These are phyloP conservation scores for Lavandula angustifolia DNA, from an alignment of 257 asterid species.

Conservation along the genomic window DNA sequence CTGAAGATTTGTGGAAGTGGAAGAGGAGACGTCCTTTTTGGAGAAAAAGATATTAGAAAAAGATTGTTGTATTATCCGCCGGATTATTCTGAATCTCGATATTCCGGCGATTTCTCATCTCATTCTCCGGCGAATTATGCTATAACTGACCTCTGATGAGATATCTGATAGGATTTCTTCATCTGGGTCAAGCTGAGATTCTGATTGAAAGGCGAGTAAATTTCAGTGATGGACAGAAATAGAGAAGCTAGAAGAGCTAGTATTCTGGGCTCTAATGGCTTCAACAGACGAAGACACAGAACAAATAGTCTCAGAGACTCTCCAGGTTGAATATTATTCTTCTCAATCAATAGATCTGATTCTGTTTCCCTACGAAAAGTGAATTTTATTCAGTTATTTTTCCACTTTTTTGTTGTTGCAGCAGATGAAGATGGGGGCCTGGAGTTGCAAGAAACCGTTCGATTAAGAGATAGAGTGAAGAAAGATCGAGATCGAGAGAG, in stretches of 20 bases:
- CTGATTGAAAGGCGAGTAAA: constrained; percentile 13
- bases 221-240: constrained; percentile 69
- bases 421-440: constrained; percentile 89
- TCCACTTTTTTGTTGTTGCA: constrained; percentile 16
- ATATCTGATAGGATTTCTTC: constrained; percentile 39
- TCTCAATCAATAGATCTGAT: constrained; percentile 55
- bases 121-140: constrained; percentile 38
- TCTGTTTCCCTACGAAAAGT: not conserved
- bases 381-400: too few species aligned
- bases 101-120: constrained; percentile 37
- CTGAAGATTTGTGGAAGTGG: constrained; percentile 44
- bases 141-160: constrained; percentile 34
- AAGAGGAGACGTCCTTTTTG: constrained; percentile 40
- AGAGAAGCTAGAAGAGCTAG: constrained; percentile 86
- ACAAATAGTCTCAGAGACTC: constrained; percentile 83
- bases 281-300: constrained; percentile 73
- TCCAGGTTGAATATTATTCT: constrained; percentile 48
- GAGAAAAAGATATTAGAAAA: constrained; percentile 32
- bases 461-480: constrained; percentile 89
- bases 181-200: constrained; percentile 37
- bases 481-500: constrained; percentile 83
- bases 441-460: constrained; percentile 76
- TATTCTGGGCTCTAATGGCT: constrained; percentile 78
- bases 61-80: constrained; percentile 40
- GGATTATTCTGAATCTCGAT: constrained; percentile 41